phyloP scores from a whole-genome alignment of 805 yeast genomes.

The Myxozyma monticola region DNA sequence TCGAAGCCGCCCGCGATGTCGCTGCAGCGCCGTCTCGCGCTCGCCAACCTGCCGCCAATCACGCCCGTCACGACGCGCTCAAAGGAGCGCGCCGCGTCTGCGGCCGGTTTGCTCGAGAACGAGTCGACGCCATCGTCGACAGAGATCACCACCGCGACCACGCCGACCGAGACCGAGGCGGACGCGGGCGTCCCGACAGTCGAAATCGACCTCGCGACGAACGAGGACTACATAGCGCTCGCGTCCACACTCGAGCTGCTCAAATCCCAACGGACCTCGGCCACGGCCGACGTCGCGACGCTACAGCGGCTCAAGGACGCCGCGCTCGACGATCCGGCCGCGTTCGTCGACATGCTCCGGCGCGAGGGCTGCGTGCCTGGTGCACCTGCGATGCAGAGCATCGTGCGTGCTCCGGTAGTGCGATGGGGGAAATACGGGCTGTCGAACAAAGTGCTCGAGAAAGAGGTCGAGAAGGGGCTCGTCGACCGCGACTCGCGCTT shows the following conservation, averaged over 20 bases:
- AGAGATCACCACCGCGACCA: neutral
- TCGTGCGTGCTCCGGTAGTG: conserved; percentile 37
- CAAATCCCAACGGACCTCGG: conserved; percentile 32
- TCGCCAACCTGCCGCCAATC: conserved; percentile 30
- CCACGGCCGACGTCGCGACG: conserved; percentile 33
- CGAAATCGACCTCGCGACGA: conserved; percentile 28
- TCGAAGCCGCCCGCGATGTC: neutral
- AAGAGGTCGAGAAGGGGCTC: conserved; percentile 32
- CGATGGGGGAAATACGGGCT: conserved; percentile 40
- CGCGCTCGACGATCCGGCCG: conserved; percentile 35
- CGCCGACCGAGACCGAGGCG: neutral
- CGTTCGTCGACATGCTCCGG: conserved; percentile 29
- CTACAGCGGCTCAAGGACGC: conserved; percentile 32
- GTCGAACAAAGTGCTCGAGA: conserved; percentile 34
- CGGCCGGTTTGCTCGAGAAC: conserved; percentile 2
- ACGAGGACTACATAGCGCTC: conserved; percentile 38
- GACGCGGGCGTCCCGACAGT: conserved; percentile 18
- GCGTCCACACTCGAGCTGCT: conserved; percentile 36
- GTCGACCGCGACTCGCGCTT: conserved; percentile 33
- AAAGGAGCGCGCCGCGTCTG: conserved; percentile 22
- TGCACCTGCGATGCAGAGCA: conserved; percentile 34
- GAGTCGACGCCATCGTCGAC: neutral
- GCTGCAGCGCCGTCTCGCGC: conserved; percentile 26
- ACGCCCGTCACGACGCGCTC: conserved; percentile 31
- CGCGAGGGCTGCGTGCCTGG: conserved; percentile 21